Conservation (phyloP, 306 rosid species). For the Cucurbita ficifolia region DNA sequence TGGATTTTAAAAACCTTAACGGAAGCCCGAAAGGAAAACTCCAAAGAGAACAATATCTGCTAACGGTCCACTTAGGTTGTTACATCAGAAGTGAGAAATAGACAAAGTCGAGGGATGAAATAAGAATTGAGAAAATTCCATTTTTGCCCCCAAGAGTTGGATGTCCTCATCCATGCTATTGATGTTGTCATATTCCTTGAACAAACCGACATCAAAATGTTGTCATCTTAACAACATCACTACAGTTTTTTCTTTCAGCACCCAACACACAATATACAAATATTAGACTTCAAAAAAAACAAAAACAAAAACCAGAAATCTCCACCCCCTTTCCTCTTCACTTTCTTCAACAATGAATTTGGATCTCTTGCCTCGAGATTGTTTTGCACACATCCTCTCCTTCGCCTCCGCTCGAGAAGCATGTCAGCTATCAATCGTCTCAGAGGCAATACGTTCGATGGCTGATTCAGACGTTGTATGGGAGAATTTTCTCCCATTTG, state of each 20-base stretch:
- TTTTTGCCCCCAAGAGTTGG: background rate
- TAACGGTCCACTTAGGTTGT: fast-evolving
- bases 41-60: too few relatives aligned
- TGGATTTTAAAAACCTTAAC: too few relatives aligned
- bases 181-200: background rate
- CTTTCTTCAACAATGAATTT: background rate
- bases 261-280: background rate
- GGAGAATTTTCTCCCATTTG: constrained; percentile 33
- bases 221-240: constrained; percentile 4
- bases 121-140: background rate
- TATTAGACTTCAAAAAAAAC: background rate
- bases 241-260: background rate
- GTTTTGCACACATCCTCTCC: constrained; percentile 35
- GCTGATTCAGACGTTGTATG: constrained; percentile 36
- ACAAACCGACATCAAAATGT: background rate
- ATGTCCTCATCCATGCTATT: constrained; percentile 2
- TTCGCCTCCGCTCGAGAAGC: constrained; percentile 37
- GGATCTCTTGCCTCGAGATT: constrained; percentile 39
- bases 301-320: background rate
- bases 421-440: constrained; percentile 19
- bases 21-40: too few relatives aligned
- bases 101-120: background rate
- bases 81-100: background rate
- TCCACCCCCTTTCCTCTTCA: background rate
- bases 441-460: constrained; percentile 10